Conservation (phyloP, 2,329 filamentous ascomycete species). For the Colletotrichum magnum region DNA sequence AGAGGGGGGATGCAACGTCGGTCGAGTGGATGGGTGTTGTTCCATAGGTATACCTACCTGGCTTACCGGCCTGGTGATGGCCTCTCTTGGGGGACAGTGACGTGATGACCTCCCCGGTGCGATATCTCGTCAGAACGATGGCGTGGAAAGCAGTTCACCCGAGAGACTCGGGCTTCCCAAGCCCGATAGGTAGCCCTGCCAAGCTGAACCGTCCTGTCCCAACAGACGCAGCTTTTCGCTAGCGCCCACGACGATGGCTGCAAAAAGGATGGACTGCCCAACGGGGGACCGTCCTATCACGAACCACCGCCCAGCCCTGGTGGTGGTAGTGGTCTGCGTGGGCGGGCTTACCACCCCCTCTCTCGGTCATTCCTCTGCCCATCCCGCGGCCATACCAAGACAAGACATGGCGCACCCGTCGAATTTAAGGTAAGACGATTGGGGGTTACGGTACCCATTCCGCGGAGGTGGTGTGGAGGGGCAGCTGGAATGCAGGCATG, state of each 20-base stretch:
- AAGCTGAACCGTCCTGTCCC: neutral
- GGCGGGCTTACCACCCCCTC: constrained; percentile 8
- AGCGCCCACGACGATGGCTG: constrained; percentile 13
- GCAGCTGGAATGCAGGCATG: constrained; percentile 7
- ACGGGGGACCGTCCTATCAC: neutral
- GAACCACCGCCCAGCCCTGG: neutral
- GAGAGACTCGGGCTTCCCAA: neutral
- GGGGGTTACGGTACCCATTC: constrained; percentile 18
- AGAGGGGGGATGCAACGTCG: constrained; percentile 11
- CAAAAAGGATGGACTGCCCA: constrained; percentile 1
- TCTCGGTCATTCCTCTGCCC: neutral
- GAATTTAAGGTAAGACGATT: constrained; percentile 7
- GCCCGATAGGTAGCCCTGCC: neutral
- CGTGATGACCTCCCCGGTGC: no score
- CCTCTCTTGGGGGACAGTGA: no score
- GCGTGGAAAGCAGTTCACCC: neutral
- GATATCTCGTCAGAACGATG: neutral
- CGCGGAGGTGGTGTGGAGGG: neutral
- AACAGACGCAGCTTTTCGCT: neutral
- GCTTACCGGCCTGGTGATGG: no score
- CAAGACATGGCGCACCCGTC: neutral
- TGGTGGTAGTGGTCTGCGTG: neutral
- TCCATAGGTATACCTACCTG: neutral
- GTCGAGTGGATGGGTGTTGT: neutral
- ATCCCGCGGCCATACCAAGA: constrained; percentile 9